Evolutionary conservation across 2,329 filamentous ascomycete genomes (phyloP).

Genomic region (Colletotrichum sp.): DNA sequence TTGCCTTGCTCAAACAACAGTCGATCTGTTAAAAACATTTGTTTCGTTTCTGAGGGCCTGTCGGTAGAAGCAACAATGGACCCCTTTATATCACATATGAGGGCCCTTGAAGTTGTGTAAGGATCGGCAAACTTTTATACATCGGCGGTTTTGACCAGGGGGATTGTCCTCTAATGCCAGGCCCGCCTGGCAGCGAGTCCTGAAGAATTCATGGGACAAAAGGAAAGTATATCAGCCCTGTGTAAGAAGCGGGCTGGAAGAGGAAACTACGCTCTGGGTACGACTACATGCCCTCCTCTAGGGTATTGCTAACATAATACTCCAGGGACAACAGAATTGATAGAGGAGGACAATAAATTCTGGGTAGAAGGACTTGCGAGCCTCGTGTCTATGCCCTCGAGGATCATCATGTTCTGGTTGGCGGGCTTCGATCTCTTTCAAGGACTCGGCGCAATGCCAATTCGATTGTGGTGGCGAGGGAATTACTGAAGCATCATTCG

Average conservation of each 20-base stretch:
- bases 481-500: not conserved
- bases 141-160: not conserved
- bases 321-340: fast-evolving
- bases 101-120: not conserved
- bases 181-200: too few species aligned
- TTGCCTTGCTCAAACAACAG: not conserved
- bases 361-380: not conserved
- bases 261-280: not conserved
- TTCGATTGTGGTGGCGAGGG: not conserved
- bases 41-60: not conserved
- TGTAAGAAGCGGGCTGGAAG: not conserved
- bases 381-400: not conserved
- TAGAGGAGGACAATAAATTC: too few species aligned
- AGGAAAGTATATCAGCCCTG: fast-evolving
- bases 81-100: not conserved
- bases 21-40: not conserved
- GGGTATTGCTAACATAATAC: not conserved
- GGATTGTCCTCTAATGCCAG: too few species aligned
- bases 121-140: not conserved
- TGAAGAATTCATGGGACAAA: not conserved
- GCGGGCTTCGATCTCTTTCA: not conserved
- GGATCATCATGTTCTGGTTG: not conserved
- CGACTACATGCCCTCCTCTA: not conserved
- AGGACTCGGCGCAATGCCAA: not conserved
- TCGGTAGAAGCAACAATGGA: fast-evolving